phyloP scores from a whole-genome alignment of 139 green algal genomes.

The Chlamydomonas sp. region DNA sequence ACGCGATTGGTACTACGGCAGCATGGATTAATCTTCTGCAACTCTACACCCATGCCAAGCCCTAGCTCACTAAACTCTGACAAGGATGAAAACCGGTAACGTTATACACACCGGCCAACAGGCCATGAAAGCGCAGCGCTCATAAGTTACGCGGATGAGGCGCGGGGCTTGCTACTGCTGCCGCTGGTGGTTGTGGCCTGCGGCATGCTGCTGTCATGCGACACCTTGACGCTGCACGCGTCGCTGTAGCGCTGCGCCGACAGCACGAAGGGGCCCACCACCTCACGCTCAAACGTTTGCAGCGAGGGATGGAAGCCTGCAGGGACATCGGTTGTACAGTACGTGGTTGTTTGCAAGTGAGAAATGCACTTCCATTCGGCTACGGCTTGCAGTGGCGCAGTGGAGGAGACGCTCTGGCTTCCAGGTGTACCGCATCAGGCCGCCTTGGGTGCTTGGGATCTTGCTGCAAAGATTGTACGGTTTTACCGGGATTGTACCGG shows the following conservation, averaged over 20 bases:
- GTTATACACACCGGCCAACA: neutral
- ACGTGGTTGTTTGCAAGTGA: neutral
- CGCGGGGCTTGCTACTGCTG: neutral
- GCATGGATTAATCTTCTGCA: no score
- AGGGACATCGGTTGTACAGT: neutral
- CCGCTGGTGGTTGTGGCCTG: conserved; percentile 4
- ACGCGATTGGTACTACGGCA: no score
- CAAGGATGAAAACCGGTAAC: neutral
- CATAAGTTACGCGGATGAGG: neutral
- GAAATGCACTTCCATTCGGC: conserved; percentile 7
- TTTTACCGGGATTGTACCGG: neutral
- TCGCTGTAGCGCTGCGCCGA: conserved; percentile 36
- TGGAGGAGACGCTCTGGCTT: no score
- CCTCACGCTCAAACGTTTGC: conserved; percentile 56
- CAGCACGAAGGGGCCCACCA: conserved; percentile 67
- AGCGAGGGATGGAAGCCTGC: conserved; percentile 52
- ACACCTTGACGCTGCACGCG: conserved; percentile 51
- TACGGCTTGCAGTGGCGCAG: no score
- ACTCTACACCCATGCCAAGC: no score
- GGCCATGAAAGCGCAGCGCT: no score
- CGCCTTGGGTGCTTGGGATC: no score
- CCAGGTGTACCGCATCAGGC: no score
- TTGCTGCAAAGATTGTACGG: neutral
- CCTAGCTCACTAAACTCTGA: no score
- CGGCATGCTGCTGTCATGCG: conserved; percentile 51